Base-by-base conservation (phyloP, 2,329 filamentous ascomycete species). In the Fusarium praegraminearum region DNA sequence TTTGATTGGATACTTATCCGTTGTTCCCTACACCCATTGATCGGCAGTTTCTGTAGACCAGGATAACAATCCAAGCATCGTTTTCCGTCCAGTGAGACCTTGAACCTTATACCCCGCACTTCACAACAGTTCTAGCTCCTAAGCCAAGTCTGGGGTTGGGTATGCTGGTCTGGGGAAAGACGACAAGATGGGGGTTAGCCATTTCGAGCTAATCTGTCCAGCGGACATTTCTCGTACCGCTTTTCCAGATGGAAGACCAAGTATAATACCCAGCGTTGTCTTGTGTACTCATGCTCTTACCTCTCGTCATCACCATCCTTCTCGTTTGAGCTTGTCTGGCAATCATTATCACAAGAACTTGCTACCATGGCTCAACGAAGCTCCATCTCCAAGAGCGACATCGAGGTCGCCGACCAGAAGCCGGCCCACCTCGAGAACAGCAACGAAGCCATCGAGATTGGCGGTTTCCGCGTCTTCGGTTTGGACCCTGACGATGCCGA, bases 301-400 rank as follows among this genome's bases (percentile, higher is more conserved):
- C 26, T 44, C 43, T 49, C 32, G n/a, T 30, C 57, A 54, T 36
- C 50, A 36, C 20, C 43, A 26, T 36, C 38, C 18, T 22, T 13
- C 18, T n/a, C 20, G 38, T 28, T 26, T 38, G 45, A 35, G 22
- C 36, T 52, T 30, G n/a, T 33, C n/a, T 41, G 7, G 38, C 26
- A 54, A 2, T n/a, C 26, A 24, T 4, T 26, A 41, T 2, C 44
- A 43, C 15, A 52, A 40, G 49, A 16, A 22, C 16, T 43, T 30
- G 12, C 8, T 57, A 66, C 8, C 41, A 73, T 73, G 71, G 62
- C 69, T 43, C 40, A 50, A 20, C 58, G 55, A 58, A 66, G 56
- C 46, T 73, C 71, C 13, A 73, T 73, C 30, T 73, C 72, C 38
- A 73, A 73, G 58, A 72, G 59, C 36, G 69, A 73, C 44, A 20